Conservation (phyloP, 1,284 basidiomycete species). For the Volvariella volvacea region DNA sequence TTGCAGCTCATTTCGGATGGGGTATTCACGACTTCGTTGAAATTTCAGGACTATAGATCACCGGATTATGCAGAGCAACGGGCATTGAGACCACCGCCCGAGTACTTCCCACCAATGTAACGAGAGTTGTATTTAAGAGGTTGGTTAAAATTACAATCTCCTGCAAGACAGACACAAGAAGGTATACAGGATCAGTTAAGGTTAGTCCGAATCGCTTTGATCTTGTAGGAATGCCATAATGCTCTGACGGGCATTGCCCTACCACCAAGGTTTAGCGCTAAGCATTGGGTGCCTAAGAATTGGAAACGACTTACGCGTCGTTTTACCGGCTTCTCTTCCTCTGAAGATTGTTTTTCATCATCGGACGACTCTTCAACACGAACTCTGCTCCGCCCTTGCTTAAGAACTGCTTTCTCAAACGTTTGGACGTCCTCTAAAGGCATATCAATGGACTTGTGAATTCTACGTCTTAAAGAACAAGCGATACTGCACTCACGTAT, state of each 20-base stretch:
- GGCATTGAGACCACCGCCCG: conserved; percentile 16
- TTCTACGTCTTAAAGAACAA: too few species aligned
- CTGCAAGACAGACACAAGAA: too few species aligned
- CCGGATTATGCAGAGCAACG: conserved; percentile 28
- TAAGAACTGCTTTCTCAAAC: conserved; percentile 39
- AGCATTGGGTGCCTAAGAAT: too few species aligned
- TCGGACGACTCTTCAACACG: conserved; percentile 14
- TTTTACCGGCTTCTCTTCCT: conserved; percentile 13
- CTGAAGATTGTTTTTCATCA: conserved; percentile 18
- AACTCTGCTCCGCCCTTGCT: conserved; percentile 12
- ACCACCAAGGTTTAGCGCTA: conserved; percentile 2
- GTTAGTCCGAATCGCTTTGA: conserved; percentile 45
- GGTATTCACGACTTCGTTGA: conserved; percentile 28
- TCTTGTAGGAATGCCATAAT: conserved; percentile 67
- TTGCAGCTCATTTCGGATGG: conserved; percentile 36
- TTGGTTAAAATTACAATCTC: not conserved
- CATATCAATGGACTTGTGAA: too few species aligned
- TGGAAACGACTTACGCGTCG: conserved; percentile 1
- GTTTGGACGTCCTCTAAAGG: conserved; percentile 56
- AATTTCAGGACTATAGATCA: conserved; percentile 28
- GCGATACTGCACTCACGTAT: conserved; percentile 52
- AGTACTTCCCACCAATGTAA: conserved; percentile 18
- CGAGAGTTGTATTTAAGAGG: not conserved
- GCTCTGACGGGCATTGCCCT: conserved; percentile 47
- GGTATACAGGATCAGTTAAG: not conserved